phyloP scores from a whole-genome alignment of 352 stramenopile genomes.

The Pythium biforme region DNA sequence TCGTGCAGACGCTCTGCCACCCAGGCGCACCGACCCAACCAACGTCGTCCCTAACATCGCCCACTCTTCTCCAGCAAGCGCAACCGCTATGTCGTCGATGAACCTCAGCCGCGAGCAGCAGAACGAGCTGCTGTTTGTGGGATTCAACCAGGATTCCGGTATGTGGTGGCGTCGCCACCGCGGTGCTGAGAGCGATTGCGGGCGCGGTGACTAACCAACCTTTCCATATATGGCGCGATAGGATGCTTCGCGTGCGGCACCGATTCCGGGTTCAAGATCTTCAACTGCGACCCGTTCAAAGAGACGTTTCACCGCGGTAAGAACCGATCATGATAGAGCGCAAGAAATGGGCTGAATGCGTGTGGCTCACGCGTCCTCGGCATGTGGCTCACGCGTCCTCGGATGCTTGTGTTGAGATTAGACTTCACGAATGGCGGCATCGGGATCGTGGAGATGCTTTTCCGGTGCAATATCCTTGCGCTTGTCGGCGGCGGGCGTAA shows the following conservation, averaged over 20 bases:
- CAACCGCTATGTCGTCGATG: slow-evolving; percentile 43
- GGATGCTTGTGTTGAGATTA: slow-evolving; percentile 19
- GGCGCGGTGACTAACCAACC: neutral
- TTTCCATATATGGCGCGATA: slow-evolving; percentile 23
- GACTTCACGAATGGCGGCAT: slow-evolving; percentile 95
- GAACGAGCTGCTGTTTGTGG: slow-evolving; percentile 93
- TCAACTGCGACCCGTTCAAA: slow-evolving; percentile 97
- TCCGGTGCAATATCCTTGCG: slow-evolving; percentile 98
- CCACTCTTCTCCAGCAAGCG: neutral
- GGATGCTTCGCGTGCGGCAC: slow-evolving; percentile 95
- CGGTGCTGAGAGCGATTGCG: neutral
- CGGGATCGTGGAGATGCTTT: slow-evolving; percentile 99
- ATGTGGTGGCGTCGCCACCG: slow-evolving; percentile 4
- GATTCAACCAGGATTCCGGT: slow-evolving; percentile 95
- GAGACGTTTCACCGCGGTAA: slow-evolving; percentile 94
- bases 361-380: no score
- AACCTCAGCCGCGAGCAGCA: slow-evolving; percentile 87
- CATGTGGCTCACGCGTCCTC: neutral
- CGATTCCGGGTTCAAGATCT: slow-evolving; percentile 97
- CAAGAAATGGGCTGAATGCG: no score
- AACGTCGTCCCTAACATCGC: neutral
- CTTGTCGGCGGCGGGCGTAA: slow-evolving; percentile 91
- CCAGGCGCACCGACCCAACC: neutral
- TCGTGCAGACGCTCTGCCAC: neutral
- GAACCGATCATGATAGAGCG: neutral